Percentiles rank a stretch among this genome's conserved stretches.
phyloP scores from a whole-genome alignment of 2,329 filamentous ascomycete genomes.

The Aspergillus floridensis region DNA sequence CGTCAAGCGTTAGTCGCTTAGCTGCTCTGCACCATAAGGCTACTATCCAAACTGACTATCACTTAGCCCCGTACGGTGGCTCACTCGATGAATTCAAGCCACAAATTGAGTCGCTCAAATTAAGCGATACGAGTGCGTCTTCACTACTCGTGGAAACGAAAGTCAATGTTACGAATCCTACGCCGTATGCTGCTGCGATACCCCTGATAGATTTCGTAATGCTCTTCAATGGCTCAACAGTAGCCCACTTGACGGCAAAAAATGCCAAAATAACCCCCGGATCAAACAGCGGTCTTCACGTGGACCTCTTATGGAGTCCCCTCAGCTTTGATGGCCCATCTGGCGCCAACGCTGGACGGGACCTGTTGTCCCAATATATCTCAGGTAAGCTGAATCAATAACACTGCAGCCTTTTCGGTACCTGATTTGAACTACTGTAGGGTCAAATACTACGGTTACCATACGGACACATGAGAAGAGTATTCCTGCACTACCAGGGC shows the following conservation, averaged over 20 bases:
- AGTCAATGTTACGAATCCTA: conserved; percentile 87
- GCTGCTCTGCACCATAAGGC: conserved; percentile 16
- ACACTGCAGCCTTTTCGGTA: neutral
- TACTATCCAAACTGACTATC: conserved; percentile 25
- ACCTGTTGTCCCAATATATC: conserved; percentile 79
- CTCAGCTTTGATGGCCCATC: conserved; percentile 58
- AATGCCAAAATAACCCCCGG: conserved; percentile 66
- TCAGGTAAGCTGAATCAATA: conserved; percentile 56
- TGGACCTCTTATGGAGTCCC: conserved; percentile 75
- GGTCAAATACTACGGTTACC: conserved; percentile 77
- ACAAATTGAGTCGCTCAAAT: conserved; percentile 66
- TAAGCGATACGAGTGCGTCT: conserved; percentile 69
- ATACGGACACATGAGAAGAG: conserved; percentile 68
- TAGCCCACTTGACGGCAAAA: conserved; percentile 71
- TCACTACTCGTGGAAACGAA: conserved; percentile 68
- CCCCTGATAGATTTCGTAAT: conserved; percentile 78
- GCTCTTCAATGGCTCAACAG: conserved; percentile 66
- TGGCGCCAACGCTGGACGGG: conserved; percentile 62
- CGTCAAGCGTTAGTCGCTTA: conserved; percentile 79
- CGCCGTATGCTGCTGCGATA: conserved; percentile 76
- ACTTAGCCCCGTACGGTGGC: conserved; percentile 59
- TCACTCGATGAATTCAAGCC: conserved; percentile 55
- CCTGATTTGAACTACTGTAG: conserved; percentile 32
- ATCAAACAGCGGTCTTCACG: conserved; percentile 66
- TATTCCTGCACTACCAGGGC: conserved; percentile 68